These are phyloP conservation scores for Solanum hybrid DNA, from an alignment of 305 asterid genomes.

Conservation along the genomic window DNA sequence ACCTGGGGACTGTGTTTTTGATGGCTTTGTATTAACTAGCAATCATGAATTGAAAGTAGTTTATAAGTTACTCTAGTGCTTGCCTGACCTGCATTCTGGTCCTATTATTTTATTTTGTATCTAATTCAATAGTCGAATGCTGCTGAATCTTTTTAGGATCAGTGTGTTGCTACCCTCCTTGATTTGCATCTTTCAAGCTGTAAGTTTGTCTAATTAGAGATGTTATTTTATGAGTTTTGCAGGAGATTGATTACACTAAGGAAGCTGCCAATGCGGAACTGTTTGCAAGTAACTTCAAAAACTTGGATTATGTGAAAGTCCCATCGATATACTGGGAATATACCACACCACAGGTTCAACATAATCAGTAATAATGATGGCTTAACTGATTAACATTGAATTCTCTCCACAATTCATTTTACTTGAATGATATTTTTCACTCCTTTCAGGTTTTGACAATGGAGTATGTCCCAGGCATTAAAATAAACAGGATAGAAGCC, in stretches of 20 bases:
- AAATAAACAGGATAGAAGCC: constrained; percentile 84
- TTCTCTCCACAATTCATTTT: constrained; percentile 9
- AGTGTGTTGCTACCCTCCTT: not conserved
- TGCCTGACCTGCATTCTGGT: not conserved
- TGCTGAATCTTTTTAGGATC: not conserved
- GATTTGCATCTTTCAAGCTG: not conserved
- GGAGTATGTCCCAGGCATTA: constrained; percentile 93
- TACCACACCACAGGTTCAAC: constrained; percentile 85
- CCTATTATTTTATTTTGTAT: not conserved
- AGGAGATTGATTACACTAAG: constrained; percentile 86
- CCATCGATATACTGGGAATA: constrained; percentile 79
- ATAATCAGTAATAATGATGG: constrained; percentile 2
- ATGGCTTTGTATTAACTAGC: not conserved
- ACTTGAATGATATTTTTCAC: constrained; percentile 10
- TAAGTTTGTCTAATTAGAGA: not conserved
- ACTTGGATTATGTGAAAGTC: constrained; percentile 80
- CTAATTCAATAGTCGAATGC: not conserved
- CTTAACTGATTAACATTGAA: constrained; percentile 5
- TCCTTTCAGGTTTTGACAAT: constrained; percentile 55
- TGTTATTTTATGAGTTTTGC: constrained; percentile 13
- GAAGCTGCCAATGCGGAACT: constrained; percentile 80
- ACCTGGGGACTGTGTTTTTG: not conserved
- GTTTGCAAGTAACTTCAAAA: constrained; percentile 69
- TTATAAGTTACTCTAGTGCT: not conserved
- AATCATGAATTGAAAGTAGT: not conserved